phyloP scores from a whole-genome alignment of 2,329 filamentous ascomycete species.

The Neocucurbitaria cava region DNA sequence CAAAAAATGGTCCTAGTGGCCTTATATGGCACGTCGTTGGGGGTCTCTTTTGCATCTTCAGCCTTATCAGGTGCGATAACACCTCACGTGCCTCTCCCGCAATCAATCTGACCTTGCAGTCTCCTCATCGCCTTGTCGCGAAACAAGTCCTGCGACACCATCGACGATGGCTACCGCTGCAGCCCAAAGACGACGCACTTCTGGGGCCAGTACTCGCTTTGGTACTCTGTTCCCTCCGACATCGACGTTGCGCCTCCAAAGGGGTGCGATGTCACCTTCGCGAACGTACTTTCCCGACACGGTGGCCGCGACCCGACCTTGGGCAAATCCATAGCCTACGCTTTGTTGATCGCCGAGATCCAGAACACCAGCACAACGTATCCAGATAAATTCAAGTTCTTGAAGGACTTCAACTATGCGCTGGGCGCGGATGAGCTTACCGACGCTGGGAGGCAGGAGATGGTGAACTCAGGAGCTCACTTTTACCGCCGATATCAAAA shows the following conservation, averaged over 20 bases:
- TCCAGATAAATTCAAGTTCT: constrained; percentile 70
- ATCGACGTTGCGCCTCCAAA: constrained; percentile 67
- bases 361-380: constrained; percentile 65
- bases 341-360: constrained; percentile 69
- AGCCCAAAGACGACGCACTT: constrained; percentile 66
- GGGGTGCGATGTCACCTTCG: constrained; percentile 79
- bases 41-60: constrained; percentile 30
- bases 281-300: constrained; percentile 81
- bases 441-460: constrained; percentile 70
- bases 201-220: constrained; percentile 91
- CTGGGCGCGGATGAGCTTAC: constrained; percentile 75
- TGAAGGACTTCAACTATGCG: constrained; percentile 73
- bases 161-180: constrained; percentile 68
- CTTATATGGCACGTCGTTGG: constrained; percentile 26
- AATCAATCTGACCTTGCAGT: constrained; percentile 24
- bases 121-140: constrained; percentile 12
- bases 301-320: constrained; percentile 82
- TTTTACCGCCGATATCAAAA: constrained; percentile 76
- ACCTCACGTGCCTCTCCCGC: neutral
- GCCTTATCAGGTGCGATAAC: constrained; percentile 30
- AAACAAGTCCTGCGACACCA: constrained; percentile 58
- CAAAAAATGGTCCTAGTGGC: constrained; percentile 12
- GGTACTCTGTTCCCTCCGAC: constrained; percentile 75
- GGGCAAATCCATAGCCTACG: constrained; percentile 70
- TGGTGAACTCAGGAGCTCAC: constrained; percentile 76